Evolutionary conservation across 2,329 filamentous ascomycete species (phyloP), one percentile per base, ranked within the genome.

Genomic region (Tolypocladium amazonense): DNA sequence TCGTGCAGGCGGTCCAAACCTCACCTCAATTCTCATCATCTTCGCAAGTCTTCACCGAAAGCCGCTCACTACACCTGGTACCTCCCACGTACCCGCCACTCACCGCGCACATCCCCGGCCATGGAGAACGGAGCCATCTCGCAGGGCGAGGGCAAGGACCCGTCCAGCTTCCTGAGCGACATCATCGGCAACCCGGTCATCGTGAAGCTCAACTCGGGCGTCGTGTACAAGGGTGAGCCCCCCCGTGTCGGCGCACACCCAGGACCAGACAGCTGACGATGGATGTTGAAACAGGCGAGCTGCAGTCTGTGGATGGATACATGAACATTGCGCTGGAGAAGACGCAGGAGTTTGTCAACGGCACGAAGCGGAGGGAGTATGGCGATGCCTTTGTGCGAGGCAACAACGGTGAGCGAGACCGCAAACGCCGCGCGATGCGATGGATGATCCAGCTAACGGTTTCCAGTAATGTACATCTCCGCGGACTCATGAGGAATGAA

Each of bases 241-340:
- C 11, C 54, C 35, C 43, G 3, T 33, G 35, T 20, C 25, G 35
- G 30, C 30, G 30, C 50, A 35, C 1, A 30, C 20, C 18, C 18
- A 7, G 3, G 50, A 35, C 50, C 30, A 8, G 50, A 37, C 30
- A 4, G 30, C 50, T 54, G 14, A 54, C 30, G 20, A 14, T 14
- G 50, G 50, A 35, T 8, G 20, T 7, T 18, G 18, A 9, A 14
- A 54, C 63, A 97, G 93, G 94, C 67, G 92, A 97, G 73, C 83
- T 97, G 43, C 92, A 97, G 73, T 96, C 92, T 0, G 93, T 99
- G 56, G 94, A 99, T 74, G 94, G 94, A 58, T 99, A 97, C 77
- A 99, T 99, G 94, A 99, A 99, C 77, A 97, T 99, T 72, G 93
- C 94, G 15, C 84, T 99, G 37, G 94, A 99, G 75, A 94, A 96